Conservation (phyloP, 2,329 filamentous ascomycete genomes). For the Microsporum audouinii region DNA sequence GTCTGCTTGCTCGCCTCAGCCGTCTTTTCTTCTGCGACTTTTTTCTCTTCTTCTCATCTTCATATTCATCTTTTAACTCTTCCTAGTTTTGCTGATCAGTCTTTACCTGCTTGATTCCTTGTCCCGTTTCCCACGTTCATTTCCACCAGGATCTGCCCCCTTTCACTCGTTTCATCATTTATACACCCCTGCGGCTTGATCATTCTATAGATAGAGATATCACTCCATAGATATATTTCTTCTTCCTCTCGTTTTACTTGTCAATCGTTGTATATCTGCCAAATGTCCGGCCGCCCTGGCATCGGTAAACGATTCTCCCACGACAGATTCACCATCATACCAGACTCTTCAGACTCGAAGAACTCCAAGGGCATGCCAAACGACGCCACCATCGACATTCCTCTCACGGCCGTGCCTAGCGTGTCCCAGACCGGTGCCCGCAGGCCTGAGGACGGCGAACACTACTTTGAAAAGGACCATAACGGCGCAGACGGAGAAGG, state of each 20-base stretch:
- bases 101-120: background rate
- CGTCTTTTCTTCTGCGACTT: background rate
- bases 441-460: constrained; percentile 29
- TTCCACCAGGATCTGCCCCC: background rate
- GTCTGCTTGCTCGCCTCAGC: background rate
- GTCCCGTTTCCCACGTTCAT: background rate
- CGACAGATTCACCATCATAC: constrained; percentile 36
- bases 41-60: background rate
- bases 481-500: constrained; percentile 13
- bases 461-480: constrained; percentile 24
- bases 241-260: background rate
- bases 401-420: constrained; percentile 45
- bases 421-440: constrained; percentile 37
- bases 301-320: constrained; percentile 33
- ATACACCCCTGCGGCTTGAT: too few species aligned
- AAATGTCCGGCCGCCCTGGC: constrained; percentile 28
- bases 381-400: constrained; percentile 51
- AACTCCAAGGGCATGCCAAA: constrained; percentile 23
- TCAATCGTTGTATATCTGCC: background rate
- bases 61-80: background rate
- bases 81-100: background rate
- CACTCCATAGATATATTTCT: background rate
- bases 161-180: background rate
- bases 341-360: constrained; percentile 29
- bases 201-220: background rate